Conservation (phyloP, 805 yeast genomes). For the Myxozyma nipponensis region DNA sequence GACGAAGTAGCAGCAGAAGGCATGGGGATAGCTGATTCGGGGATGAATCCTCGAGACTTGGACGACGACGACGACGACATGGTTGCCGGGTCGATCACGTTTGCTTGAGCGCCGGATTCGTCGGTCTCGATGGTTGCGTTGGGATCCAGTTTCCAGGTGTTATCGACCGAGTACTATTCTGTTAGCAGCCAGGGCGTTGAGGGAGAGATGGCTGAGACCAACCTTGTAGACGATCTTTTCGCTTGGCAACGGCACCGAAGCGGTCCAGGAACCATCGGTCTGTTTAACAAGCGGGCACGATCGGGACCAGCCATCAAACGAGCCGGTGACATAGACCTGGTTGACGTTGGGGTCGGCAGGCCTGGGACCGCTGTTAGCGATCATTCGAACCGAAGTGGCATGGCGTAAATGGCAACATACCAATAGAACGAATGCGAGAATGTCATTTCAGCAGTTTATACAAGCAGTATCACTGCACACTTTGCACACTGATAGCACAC, state of each 20-base stretch:
- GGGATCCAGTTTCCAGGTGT: conserved; percentile 52
- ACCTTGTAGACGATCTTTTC: conserved; percentile 46
- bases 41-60: conserved; percentile 33
- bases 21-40: conserved; percentile 39
- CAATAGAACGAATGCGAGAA: too few species aligned
- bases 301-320: conserved; percentile 66
- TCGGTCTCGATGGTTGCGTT: conserved; percentile 46
- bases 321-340: conserved; percentile 64
- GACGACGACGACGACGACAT: conserved; percentile 24
- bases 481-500: too few species aligned
- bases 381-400: too few species aligned
- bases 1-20: not conserved
- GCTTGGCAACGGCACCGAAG: conserved; percentile 52
- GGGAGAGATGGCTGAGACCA: conserved; percentile 4
- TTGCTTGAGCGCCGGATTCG: conserved; percentile 51
- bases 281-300: conserved; percentile 57
- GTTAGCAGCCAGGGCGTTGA: conserved; percentile 28
- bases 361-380: conserved; percentile 13
- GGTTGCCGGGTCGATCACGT: conserved; percentile 43
- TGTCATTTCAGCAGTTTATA: too few species aligned
- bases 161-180: conserved; percentile 60
- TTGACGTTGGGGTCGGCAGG: conserved; percentile 48
- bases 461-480: too few species aligned
- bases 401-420: too few species aligned
- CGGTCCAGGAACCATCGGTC: conserved; percentile 56